Conservation (phyloP, 140 eudicot species). For the Flaveria floridana region DNA sequence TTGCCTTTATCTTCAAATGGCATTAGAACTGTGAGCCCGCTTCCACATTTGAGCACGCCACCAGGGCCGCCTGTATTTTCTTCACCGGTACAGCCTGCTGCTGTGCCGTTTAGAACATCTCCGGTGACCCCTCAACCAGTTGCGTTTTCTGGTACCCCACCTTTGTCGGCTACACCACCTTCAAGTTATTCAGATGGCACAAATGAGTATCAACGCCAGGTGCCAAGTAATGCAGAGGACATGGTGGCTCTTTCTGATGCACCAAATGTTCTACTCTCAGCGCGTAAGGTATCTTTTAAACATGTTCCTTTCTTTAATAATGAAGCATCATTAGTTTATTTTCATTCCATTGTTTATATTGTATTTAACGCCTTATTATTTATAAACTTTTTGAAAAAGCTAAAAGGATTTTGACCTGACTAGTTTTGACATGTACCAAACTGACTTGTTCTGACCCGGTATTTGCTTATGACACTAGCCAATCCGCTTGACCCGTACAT, state of each 20-base stretch:
- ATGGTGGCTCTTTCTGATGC: conserved; percentile 40
- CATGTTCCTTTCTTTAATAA: not conserved
- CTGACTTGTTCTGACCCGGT: not conserved
- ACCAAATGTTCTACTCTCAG: conserved; percentile 75
- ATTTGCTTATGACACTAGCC: not conserved
- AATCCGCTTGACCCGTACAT: not conserved
- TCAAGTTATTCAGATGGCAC: conserved; percentile 58
- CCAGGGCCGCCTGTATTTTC: conserved; percentile 96
- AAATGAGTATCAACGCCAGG: conserved; percentile 48
- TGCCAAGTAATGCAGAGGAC: conserved; percentile 52
- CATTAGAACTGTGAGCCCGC: conserved; percentile 51
- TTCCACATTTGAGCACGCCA: conserved; percentile 79
- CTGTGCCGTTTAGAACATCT: conserved; percentile 80
- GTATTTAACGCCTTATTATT: not conserved
- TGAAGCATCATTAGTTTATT: not conserved
- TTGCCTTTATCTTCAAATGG: conserved; percentile 57
- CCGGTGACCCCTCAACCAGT: conserved; percentile 91
- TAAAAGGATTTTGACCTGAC: not conserved
- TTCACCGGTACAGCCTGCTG: conserved; percentile 86
- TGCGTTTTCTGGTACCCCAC: conserved; percentile 51
- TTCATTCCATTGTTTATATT: not conserved
- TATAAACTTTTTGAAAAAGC: no score
- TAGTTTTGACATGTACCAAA: not conserved
- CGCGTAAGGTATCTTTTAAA: conserved; percentile 65
- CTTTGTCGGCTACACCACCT: conserved; percentile 63